Evolutionary conservation across 805 yeast genomes (phyloP).

Genomic region (Saccharomycopsis fibuligera): DNA sequence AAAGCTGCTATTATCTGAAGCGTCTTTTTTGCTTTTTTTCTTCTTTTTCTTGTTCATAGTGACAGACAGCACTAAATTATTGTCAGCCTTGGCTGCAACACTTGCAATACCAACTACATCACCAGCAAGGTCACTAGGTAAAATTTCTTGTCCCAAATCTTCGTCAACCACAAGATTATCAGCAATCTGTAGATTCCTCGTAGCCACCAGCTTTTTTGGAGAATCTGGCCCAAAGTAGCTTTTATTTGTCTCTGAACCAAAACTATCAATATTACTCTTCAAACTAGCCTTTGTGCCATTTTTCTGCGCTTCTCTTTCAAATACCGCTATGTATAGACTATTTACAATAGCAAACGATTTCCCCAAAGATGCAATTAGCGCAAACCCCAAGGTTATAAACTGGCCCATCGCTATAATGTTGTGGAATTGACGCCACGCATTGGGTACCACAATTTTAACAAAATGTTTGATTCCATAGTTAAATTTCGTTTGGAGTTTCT

Average conservation of each 20-base stretch:
- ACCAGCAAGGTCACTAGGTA: too few relatives aligned
- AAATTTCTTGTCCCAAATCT: constrained; percentile 1
- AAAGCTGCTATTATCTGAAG: background rate
- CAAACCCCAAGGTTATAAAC: constrained; percentile 47
- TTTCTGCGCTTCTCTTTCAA: background rate
- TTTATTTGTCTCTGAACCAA: background rate
- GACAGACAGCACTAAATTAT: background rate
- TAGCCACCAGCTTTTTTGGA: background rate
- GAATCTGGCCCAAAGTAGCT: background rate
- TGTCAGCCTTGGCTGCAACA: background rate
- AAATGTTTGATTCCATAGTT: constrained; percentile 24
- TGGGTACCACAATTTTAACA: constrained; percentile 30
- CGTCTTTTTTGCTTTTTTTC: background rate
- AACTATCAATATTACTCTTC: background rate
- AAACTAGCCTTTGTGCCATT: background rate
- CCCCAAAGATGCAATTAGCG: constrained; percentile 38
- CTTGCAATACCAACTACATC: background rate
- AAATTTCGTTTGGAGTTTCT: background rate
- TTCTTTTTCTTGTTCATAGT: background rate
- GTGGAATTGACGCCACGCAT: constrained; percentile 41
- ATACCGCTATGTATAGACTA: background rate
- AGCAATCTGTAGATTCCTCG: background rate
- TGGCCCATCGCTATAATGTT: constrained; percentile 47
- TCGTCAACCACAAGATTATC: background rate
- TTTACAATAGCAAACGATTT: constrained; percentile 27